Base-by-base conservation (phyloP, 805 yeast species). In the Myxozyma kluyveri region DNA sequence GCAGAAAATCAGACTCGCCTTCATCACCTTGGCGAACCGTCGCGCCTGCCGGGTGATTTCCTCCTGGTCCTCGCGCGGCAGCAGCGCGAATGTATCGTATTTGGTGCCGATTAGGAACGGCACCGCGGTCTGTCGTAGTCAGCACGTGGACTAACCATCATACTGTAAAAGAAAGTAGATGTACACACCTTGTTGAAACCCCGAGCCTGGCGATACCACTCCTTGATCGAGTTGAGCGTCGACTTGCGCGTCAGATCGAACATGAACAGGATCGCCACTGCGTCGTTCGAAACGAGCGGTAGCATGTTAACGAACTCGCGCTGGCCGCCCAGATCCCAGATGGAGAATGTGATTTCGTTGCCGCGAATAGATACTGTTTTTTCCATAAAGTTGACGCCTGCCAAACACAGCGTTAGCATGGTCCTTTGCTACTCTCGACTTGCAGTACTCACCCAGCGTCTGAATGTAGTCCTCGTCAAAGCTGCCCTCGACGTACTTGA, bases 301-400 rank as follows among this genome's bases (percentile, higher is more conserved):
- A 93, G 73, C 99, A 91, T 91, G 67, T 91, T 91, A 49, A 89
- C 87, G 70, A 88, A 91, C 68, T 93, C 97, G 47, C 87, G 79
- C 63, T 90, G 96, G 0, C 99, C 99, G 22, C 99, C 99, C 10
- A 91, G 72, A 69, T 91, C 99, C 95, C 96, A 91, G 29, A 91
- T 84, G 21, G 93, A 83, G 66, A 91, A 91, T 33, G 93, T 84
- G 50, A 91, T 87, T 60, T 87, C 88, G 2, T 96, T 89, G 53
- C 86, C 83, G 50, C 89, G 82, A 49, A 91, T 83, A 54, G 82
- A 83, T 26, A 91, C 86, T 53, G 85, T 83, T 62, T 89, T 84
- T 67, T 93, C 96, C 87, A 93, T 84, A 69, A 88, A 90, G 66
- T 91, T 91, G 49, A 93, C 97, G 4, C 99, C 99, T 12, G 21